These are phyloP conservation scores for Comarum palustre DNA, from an alignment of 306 rosid species.

Conservation along the genomic window DNA sequence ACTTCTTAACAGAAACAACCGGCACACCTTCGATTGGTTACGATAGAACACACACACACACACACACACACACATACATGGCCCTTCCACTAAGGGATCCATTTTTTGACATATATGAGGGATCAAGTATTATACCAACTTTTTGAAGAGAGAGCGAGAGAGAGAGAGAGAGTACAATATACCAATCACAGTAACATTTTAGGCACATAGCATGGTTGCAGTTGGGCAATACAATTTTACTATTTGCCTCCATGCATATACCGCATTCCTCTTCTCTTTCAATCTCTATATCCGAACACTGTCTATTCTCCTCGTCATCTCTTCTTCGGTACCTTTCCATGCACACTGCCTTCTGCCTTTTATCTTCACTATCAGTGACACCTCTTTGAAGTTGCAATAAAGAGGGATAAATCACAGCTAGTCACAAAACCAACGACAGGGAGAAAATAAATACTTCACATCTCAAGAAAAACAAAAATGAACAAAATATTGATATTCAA, in stretches of 20 bases:
- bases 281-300: slow-evolving; percentile 57
- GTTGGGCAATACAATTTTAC: slow-evolving; percentile 83
- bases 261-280: slow-evolving; percentile 98
- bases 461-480: not conserved
- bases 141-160: no score
- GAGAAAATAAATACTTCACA: not conserved
- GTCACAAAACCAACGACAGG: slow-evolving; percentile 28
- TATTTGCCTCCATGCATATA: slow-evolving; percentile 87
- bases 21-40: not conserved
- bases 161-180: slow-evolving; percentile 17
- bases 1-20: not conserved
- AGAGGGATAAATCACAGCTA: slow-evolving; percentile 91
- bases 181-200: slow-evolving; percentile 95
- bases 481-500: not conserved
- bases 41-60: not conserved
- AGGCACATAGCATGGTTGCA: slow-evolving; percentile 93
- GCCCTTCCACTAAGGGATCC: no score
- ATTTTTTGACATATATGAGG: no score
- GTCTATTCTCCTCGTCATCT: slow-evolving; percentile 56
- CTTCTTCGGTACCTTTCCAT: slow-evolving; percentile 78
- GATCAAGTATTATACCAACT: no score
- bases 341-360: slow-evolving; percentile 76
- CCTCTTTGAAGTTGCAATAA: slow-evolving; percentile 84
- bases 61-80: no score
- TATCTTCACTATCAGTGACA: slow-evolving; percentile 80